Evolutionary conservation across 1,284 basidiomycete species (phyloP).

Genomic region (Naganishia albida): DNA sequence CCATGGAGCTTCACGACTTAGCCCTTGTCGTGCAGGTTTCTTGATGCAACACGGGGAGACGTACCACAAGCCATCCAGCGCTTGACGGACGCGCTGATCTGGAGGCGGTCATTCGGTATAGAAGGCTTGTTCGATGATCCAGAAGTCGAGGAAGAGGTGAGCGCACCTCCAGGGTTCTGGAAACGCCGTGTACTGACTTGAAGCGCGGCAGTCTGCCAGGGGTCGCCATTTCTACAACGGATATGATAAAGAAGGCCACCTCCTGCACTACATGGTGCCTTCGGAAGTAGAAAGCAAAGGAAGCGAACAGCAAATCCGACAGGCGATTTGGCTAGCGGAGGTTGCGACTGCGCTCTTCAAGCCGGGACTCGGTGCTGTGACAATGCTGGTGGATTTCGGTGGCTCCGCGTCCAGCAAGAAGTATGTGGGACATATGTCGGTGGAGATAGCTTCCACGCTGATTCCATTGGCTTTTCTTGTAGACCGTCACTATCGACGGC

Average conservation of each 20-base stretch:
- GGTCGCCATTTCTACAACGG: constrained; percentile 28
- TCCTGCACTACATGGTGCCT: constrained; percentile 25
- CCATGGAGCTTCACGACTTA: not conserved
- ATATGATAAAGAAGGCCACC: constrained; percentile 18
- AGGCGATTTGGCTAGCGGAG: constrained; percentile 32
- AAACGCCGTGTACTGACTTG: no score
- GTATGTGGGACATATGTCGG: not conserved
- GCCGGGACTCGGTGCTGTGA: constrained; percentile 16
- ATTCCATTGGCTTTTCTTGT: not conserved
- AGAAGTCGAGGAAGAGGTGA: constrained; percentile 28
- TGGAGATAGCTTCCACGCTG: not conserved
- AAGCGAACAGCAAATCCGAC: constrained; percentile 27
- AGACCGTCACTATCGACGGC: constrained; percentile 20
- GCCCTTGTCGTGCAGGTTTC: not conserved
- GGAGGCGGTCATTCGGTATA: constrained; percentile 26
- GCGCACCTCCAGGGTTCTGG: not conserved
- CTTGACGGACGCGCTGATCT: constrained; percentile 27
- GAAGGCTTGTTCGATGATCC: constrained; percentile 21
- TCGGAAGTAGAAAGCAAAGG: constrained; percentile 20
- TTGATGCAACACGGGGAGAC: constrained; percentile 29
- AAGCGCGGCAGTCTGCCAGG: constrained; percentile 26
- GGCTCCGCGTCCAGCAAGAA: constrained; percentile 5
- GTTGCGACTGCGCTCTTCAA: constrained; percentile 20
- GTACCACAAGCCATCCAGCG: constrained; percentile 19
- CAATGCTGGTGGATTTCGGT: constrained; percentile 27